Percentiles rank a stretch among this genome's conserved stretches.
phyloP scores from a whole-genome alignment of 768 basidiomycete species.

The Mycena kentingensis region DNA sequence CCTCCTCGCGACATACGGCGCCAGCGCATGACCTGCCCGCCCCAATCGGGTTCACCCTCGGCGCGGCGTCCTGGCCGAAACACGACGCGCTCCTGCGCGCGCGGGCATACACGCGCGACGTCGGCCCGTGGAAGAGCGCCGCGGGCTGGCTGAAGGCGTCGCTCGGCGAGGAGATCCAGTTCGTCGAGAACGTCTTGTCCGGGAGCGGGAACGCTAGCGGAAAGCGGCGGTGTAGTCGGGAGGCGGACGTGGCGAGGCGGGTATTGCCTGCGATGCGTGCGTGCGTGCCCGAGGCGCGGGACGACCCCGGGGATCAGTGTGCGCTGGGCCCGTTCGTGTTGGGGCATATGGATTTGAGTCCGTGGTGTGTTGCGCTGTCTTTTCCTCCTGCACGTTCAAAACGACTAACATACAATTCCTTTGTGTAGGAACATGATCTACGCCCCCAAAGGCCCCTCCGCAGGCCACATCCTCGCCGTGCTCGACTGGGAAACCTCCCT shows the following conservation, averaged over 20 bases:
- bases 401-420: neutral
- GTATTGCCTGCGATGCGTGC: conserved; percentile 21
- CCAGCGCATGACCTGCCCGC: neutral
- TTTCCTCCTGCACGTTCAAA: neutral
- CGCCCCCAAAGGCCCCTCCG: conserved; percentile 21
- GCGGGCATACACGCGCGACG: conserved; percentile 13
- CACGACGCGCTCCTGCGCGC: conserved; percentile 18
- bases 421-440: conserved; percentile 25
- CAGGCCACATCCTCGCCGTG: conserved; percentile 22
- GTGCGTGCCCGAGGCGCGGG: conserved; percentile 17
- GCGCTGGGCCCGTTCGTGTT: conserved; percentile 25
- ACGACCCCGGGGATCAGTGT: conserved; percentile 25
- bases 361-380: conserved; percentile 10
- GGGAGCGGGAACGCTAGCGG: neutral
- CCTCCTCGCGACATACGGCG: neutral
- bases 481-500: conserved; percentile 28
- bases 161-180: conserved; percentile 23
- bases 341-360: conserved; percentile 25
- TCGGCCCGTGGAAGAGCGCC: conserved; percentile 26
- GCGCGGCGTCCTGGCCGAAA: conserved; percentile 25
- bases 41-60: conserved; percentile 22
- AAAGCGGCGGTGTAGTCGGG: conserved; percentile 1
- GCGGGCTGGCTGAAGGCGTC: conserved; percentile 24
- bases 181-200: conserved; percentile 24
- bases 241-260: conserved; percentile 14